Evolutionary conservation across 208 protist species (phyloP).

Genomic region (Jaenimonas drosophilae): DNA sequence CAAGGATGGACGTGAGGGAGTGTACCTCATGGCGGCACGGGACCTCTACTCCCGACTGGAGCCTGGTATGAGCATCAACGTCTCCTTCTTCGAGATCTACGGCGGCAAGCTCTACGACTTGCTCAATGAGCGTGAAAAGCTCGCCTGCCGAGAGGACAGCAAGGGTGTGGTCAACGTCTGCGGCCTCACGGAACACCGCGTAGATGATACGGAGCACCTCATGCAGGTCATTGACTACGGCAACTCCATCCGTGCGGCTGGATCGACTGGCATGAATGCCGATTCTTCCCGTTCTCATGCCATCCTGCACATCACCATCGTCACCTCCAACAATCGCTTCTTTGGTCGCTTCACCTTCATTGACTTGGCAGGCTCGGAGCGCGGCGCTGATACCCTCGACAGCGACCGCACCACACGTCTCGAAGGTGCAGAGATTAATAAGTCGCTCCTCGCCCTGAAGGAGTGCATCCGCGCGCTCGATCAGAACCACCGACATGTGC

Average conservation of each 20-base stretch:
- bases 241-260: slow-evolving; percentile 73
- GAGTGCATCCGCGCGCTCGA: slow-evolving; percentile 85
- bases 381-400: slow-evolving; percentile 61
- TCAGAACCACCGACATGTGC: slow-evolving; percentile 80
- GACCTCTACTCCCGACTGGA: slow-evolving; percentile 75
- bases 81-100: slow-evolving; percentile 88
- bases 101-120: slow-evolving; percentile 73
- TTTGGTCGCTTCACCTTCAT: slow-evolving; percentile 86
- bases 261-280: slow-evolving; percentile 94
- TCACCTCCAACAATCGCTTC: slow-evolving; percentile 85
- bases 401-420: slow-evolving; percentile 71
- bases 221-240: slow-evolving; percentile 86
- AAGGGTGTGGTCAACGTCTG: slow-evolving; percentile 78
- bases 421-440: slow-evolving; percentile 89
- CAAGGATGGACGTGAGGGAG: slow-evolving; percentile 73
- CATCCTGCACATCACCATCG: slow-evolving; percentile 85
- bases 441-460: slow-evolving; percentile 82
- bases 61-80: slow-evolving; percentile 40
- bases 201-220: slow-evolving; percentile 49
- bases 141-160: slow-evolving; percentile 91
- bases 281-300: slow-evolving; percentile 93
- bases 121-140: slow-evolving; percentile 65
- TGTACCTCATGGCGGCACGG: slow-evolving; percentile 64
- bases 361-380: slow-evolving; percentile 92
- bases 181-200: slow-evolving; percentile 61